Evolutionary conservation across 306 rosid species (phyloP), one percentile per base, ranked within the genome.

Genomic region (Trifolium repens): DNA sequence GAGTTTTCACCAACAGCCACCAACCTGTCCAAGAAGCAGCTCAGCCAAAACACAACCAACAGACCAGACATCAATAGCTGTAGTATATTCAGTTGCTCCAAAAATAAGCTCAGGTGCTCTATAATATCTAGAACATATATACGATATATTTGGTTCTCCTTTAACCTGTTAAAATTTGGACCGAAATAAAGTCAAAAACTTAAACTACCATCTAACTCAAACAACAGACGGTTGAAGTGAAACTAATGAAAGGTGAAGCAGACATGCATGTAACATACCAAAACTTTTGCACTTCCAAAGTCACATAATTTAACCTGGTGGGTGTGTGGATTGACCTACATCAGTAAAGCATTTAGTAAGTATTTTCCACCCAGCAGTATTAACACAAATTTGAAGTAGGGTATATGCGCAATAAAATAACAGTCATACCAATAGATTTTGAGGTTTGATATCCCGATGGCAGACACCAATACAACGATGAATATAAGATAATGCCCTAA

Each of bases 21-120:
- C 61, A 70, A 94, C 98, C 96, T 91, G 98, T 75, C 98, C 97
- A 71, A 91, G 98, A 78, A 94, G 80, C 73, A 94, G 87, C 86
- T 94, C 98, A 61, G 98, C 98, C 75, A 94, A 89, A 80, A 94
- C 98, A 72, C 98, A 94, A 24, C 98, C 98, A 76, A 88, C 96
- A 70, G 98, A 94, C 98, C 98, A 94, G 37, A 94, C 78, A 44
- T 94, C 98, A 86, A 94, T 94, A 59, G 98, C 98, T 15, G 94
- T 69, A 59, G 94, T 91, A 81, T 94, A 94, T 79, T 94, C 98
- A 50, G 98, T 94, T 75, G 98, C 98, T 83, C 98, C 98, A 88
- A 94, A 94, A 78, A 94, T 94, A 63, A 94, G 97, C 86, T 94
- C 98, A 4, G 98, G 98, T 69, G 98, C 98, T 84, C 98, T 86